Evolutionary conservation across 495 filamentous ascomycete genomes (phyloP), one percentile per base, ranked within the genome.

Genomic region (Rostrohypoxylon terebratum): DNA sequence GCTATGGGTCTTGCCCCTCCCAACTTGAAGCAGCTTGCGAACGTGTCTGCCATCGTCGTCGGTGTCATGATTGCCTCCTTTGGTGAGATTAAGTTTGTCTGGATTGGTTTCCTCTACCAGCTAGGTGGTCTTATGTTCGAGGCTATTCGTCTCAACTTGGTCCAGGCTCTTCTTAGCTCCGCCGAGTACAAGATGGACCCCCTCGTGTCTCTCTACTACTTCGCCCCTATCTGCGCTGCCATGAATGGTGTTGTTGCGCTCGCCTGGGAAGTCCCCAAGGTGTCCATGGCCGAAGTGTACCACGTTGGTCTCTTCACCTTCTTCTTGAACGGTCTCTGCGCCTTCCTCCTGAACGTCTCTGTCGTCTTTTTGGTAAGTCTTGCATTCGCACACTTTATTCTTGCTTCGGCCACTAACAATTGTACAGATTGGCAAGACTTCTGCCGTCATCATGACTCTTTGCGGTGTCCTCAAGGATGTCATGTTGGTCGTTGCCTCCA

Each of bases 401-500:
- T 34, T 38, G 21, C 9, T 20, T 4, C 42, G 8, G 42, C n/a
- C 8, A 20, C 75, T 83, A 77, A 84, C 59, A 11, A 55, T 23
- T 18, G 45, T 57, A 14, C 73, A 97, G 94, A 99, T 99, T 81
- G 96, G 96, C 83, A 95, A 93, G 85, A 99, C 96, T 21, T 98
- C 95, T 0, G 95, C 94, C 55, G 88, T 99, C 47, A 94, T 98
- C 77, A 93, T 98, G 80, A 98, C 96, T 42, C 92, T 99, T 57
- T 98, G 93, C 82, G 96, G 96, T 84, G 94, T 99, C 66, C 90
- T 98, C 77, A 99, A 99, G 87, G 96, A 99, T 85, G 95, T 99
- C 73, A 89, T 99, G 67, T 91, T 99, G 31, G 94, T 99, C 54
- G 83, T 85, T 60, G 92, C 93, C 59, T 97, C 93, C 63, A 96